Base-by-base conservation (phyloP, 148 eudicot genomes). In the Cornus controversa region DNA sequence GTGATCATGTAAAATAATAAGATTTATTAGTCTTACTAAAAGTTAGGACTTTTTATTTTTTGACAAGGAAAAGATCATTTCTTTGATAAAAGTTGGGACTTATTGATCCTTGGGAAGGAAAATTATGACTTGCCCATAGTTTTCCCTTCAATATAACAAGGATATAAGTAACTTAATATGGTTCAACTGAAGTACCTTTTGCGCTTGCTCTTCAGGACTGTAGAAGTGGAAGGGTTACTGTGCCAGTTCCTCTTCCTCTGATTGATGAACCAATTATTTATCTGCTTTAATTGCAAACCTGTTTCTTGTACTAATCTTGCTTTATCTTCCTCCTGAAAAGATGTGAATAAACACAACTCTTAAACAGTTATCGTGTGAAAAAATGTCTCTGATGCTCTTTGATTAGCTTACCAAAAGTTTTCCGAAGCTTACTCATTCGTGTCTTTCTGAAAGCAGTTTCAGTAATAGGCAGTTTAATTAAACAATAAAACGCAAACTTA, bases 171-270 rank as follows among this genome's bases (percentile, higher is more conserved):
- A 58, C 62, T 34, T n/a, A 40, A 64, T 58, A 67, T 60, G 42
- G 5, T 31, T 27, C 68, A 20, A 68, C 27, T 28, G 28, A 66
- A 50, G 34, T 87, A 90, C 96, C 97, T 92, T 83, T 92, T 92
- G 84, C 97, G 93, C 79, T 90, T 92, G 80, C 90, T 90, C 86
- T 92, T 92, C 69, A 83, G 9, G 77, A 82, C 81, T 27, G 84
- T 87, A 24, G 97, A 92, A 77, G 91, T 82, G 58, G 97, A 90
- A 71, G 97, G 91, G 76, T 92, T 92, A 77, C 91, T 90, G 80
- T 92, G 97, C 97, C 97, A 92, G 74, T 92, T 92, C 78, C 97
- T 84, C 80, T 92, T 92, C 76, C 97, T 86, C 70, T 91, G 96
- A 79, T 91, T 91, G 72, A 91, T 91, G 78, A 91, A 91, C 96